A percentile compares a stretch with the other conserved stretches of the same genome.
phyloP scores from a whole-genome alignment of 257 asterid species.

The Solanum chaucha region DNA sequence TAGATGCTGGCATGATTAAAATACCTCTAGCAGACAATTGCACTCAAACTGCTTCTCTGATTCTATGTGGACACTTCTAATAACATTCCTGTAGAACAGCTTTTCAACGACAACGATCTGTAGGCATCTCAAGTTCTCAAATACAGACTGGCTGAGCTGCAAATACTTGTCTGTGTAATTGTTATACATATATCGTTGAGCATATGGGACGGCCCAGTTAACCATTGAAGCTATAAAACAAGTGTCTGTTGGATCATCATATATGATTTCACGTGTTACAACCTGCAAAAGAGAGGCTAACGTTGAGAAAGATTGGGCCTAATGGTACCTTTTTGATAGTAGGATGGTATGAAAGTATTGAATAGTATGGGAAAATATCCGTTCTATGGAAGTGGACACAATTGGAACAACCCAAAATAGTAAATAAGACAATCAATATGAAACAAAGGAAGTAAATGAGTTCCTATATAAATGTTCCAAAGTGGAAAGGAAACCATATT shows the following conservation, averaged over 20 bases:
- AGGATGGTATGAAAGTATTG: neutral
- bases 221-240: constrained; percentile 47
- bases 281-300: constrained; percentile 41
- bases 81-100: constrained; percentile 60
- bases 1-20: neutral
- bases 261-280: constrained; percentile 68
- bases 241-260: constrained; percentile 41
- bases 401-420: neutral
- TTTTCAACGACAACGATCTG: constrained; percentile 54
- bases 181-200: constrained; percentile 63
- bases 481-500: neutral
- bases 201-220: constrained; percentile 89
- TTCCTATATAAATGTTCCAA: neutral
- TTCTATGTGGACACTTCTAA: constrained; percentile 26
- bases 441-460: neutral
- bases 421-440: neutral
- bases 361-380: neutral
- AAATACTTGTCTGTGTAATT: constrained; percentile 38
- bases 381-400: neutral
- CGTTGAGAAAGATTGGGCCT: neutral
- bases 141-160: constrained; percentile 48
- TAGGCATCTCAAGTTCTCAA: constrained; percentile 38
- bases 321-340: neutral
- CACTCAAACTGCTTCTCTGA: constrained; percentile 57
- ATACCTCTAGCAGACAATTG: constrained; percentile 78